Evolutionary conservation across 192 early-diverging fungal species (phyloP), one percentile per base, ranked within the genome.

Genomic region (Linnemannia schmuckeri): DNA sequence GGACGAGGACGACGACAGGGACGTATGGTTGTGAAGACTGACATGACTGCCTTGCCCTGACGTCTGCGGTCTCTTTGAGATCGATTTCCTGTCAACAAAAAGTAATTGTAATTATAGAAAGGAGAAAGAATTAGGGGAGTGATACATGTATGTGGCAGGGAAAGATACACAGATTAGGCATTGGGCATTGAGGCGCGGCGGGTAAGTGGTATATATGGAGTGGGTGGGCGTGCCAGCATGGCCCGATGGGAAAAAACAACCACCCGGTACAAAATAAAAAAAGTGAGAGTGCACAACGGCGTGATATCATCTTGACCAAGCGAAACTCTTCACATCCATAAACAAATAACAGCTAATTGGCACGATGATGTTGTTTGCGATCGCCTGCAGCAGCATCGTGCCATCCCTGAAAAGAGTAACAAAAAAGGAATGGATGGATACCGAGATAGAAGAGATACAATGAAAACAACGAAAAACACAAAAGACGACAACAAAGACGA

Each of bases 21-120:
- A 49, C 47, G 47, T 17, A 20, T 49, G 47, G 27, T 66, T 27
- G 61, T 87, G 35, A 5, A 87, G 63, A 49, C 79, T 87, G 72
- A 81, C 55, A 61, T 72, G 72, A 22, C 85, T 87, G 0, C 79
- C 85, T 42, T 87, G 85, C 8, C 85, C 42, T 8, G 85, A 87
- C 5, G 79, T 75, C 69, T 81, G 79, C 41, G 79, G 66, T 1
- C 85, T 71, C 63, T 71, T 87, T 27, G 85, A 61, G 22, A 81
- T 40, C 2, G 84, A 49, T 77, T 83, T 83, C 6, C 82, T 77
- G 52, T 77, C 44, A 72, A 46, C 22, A 35, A 42, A 68, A 42
- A 49, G 30, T 0, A 49, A 54, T n/a, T 12, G 27, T 33, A 52
- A 72, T 33, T 38, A 80, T 38, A 74, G 72, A 72, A 22, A 78